These are phyloP conservation scores for Sclerotinia sclerotiorum DNA, from an alignment of 2,329 filamentous ascomycete genomes.

Conservation along the genomic window DNA sequence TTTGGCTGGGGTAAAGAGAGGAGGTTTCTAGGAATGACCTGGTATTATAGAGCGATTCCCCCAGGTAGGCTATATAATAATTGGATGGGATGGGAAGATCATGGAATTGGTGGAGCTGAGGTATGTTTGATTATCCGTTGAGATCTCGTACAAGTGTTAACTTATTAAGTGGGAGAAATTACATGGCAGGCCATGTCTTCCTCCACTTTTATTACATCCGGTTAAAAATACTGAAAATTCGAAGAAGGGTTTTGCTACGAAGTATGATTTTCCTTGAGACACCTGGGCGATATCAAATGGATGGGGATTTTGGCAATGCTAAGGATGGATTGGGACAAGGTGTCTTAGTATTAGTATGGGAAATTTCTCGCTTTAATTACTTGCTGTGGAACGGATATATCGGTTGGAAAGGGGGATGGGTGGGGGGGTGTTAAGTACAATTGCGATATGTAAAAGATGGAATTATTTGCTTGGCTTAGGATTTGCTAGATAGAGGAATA, in stretches of 20 bases:
- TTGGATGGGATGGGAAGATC: slow-evolving; percentile 61
- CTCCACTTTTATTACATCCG: slow-evolving; percentile 59
- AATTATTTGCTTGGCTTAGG: not conserved
- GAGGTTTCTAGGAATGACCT: slow-evolving; percentile 58
- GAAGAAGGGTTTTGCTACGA: not conserved
- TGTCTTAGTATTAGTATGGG: not conserved
- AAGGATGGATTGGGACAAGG: not conserved
- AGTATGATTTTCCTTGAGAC: slow-evolving; percentile 8
- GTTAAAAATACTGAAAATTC: slow-evolving; percentile 56
- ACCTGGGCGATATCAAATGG: not conserved
- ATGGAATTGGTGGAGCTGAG: slow-evolving; percentile 51
- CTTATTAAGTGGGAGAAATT: slow-evolving; percentile 51
- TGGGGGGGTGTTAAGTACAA: not conserved
- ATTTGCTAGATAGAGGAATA: not conserved
- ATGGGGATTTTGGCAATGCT: not conserved
- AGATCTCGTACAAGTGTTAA: not conserved
- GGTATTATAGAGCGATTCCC: slow-evolving; percentile 60
- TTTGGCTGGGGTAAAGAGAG: slow-evolving; percentile 61
- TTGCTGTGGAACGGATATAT: not conserved
- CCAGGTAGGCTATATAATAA: slow-evolving; percentile 62
- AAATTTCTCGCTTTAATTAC: not conserved
- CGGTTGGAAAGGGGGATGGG: accelerated
- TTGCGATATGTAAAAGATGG: not conserved
- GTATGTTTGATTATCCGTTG: slow-evolving; percentile 27
- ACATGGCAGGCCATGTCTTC: slow-evolving; percentile 58